Base-by-base conservation (phyloP, 2,329 filamentous ascomycete species). In the Byssochlamys sp. region DNA sequence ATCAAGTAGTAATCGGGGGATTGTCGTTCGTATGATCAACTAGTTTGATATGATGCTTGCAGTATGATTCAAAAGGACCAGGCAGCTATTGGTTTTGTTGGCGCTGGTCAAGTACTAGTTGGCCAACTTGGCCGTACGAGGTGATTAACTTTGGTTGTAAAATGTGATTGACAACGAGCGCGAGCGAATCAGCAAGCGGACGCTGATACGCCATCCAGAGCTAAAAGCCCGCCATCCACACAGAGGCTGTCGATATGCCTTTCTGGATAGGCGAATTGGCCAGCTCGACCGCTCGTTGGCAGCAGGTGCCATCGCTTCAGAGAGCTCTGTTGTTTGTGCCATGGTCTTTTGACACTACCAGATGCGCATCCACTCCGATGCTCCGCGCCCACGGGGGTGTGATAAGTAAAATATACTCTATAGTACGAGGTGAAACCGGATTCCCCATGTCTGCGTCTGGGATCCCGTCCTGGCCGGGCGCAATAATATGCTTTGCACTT, bases 1-100 rank as follows among this genome's bases (percentile, higher is more conserved):
- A 56, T 61, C 59, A 61, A 62, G 61, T 49, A 48, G 48, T 55
- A 53, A 29, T 48, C 39, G 50, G 10, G 51, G 31, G 31, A 58
- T 59, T 60, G 57, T 60, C 60, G 5, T 51, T 27, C 10, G 49
- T 51, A 11, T 26, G 19, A 19, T 19, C 19, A 19, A 19, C 19
- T 19, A 19, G 19, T 19, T 51, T 12, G 25, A 51, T 14, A 4
- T 7, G 24, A 28, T 26, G 9, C n/a, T 49, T 49, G 49, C 49
- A 51, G n/a, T 51, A 26, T 28, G 49, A 26, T 27, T 51, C 10
- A n/a, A 51, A 28, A 51, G 24, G 24, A 26, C 27, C 27, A 12
- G 25, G n/a, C 24, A 2, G 25, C 49, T 28, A 51, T 28, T 51
- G 49, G 49, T n/a, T 45, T 45, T 45, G 19, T 26, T 51, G 29